These are phyloP conservation scores for Diaporthe nobilis DNA, from an alignment of 2,329 filamentous ascomycete species.

Conservation along the genomic window DNA sequence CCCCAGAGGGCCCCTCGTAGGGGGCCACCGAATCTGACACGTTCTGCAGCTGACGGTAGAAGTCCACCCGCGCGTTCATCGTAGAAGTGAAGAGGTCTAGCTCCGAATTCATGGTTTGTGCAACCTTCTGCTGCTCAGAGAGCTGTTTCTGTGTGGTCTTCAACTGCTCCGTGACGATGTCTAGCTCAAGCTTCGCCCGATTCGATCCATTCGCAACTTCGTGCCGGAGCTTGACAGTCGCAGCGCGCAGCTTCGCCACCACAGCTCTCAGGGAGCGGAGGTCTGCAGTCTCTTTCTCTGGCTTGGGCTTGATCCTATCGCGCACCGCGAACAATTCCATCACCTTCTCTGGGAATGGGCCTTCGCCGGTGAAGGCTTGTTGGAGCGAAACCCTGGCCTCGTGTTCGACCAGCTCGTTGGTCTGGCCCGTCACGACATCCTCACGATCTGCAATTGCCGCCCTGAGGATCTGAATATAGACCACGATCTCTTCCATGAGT, in stretches of 20 bases:
- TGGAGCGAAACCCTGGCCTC: slow-evolving; percentile 76
- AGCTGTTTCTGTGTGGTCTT: slow-evolving; percentile 69
- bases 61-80: slow-evolving; percentile 90
- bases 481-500: slow-evolving; percentile 89
- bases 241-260: slow-evolving; percentile 76
- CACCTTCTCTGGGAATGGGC: slow-evolving; percentile 77
- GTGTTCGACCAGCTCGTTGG: slow-evolving; percentile 80
- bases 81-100: slow-evolving; percentile 80
- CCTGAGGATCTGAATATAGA: slow-evolving; percentile 84
- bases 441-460: slow-evolving; percentile 84
- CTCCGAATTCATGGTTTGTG: slow-evolving; percentile 73
- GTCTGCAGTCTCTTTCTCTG: slow-evolving; percentile 43
- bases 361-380: slow-evolving; percentile 73
- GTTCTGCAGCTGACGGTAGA: slow-evolving; percentile 89
- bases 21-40: slow-evolving; percentile 90
- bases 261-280: slow-evolving; percentile 78
- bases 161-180: slow-evolving; percentile 75
- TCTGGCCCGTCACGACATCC: slow-evolving; percentile 81
- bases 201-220: slow-evolving; percentile 66
- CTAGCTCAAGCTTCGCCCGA: slow-evolving; percentile 73
- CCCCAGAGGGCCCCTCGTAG: slow-evolving; percentile 75
- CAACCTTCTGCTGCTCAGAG: slow-evolving; percentile 65
- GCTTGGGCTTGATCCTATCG: slow-evolving; percentile 60
- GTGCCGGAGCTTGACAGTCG: slow-evolving; percentile 72
- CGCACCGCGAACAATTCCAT: slow-evolving; percentile 67